phyloP scores from a whole-genome alignment of 2,329 filamentous ascomycete genomes.

The Dendryphion nanum region DNA sequence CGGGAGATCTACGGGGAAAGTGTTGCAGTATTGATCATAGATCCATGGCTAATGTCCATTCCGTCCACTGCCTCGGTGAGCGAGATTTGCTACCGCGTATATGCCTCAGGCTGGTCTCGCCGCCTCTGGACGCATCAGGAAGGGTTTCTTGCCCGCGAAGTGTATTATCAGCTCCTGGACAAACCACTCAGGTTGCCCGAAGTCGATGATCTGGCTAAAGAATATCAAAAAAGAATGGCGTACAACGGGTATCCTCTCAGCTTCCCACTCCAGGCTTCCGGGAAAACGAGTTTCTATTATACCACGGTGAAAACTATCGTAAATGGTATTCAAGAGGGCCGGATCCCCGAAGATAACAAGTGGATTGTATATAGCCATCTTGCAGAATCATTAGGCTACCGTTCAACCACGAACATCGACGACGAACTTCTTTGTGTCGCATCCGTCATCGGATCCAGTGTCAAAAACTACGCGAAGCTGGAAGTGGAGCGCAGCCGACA shows the following conservation, averaged over 20 bases:
- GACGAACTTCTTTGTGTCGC: constrained; percentile 13
- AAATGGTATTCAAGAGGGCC: constrained; percentile 10
- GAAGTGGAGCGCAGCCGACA: constrained; percentile 8
- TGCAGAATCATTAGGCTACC: constrained; percentile 10
- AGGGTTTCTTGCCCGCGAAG: constrained; percentile 12
- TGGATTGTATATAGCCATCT: constrained; percentile 12
- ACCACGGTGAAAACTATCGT: constrained; percentile 11
- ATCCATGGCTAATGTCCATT: constrained; percentile 10
- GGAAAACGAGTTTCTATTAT: constrained; percentile 14
- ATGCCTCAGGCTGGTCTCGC: constrained; percentile 12
- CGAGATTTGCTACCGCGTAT: constrained; percentile 13
- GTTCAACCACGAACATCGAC: constrained; percentile 11
- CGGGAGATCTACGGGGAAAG: constrained; percentile 10
- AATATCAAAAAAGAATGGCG: constrained; percentile 11
- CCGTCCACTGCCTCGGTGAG: constrained; percentile 12
- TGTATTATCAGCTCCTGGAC: constrained; percentile 14
- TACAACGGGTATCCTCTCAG: constrained; percentile 11
- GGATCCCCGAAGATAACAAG: constrained; percentile 10
- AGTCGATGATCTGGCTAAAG: constrained; percentile 11
- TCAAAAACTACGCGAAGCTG: constrained; percentile 10
- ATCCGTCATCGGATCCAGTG: constrained; percentile 12
- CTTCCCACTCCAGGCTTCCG: constrained; percentile 11
- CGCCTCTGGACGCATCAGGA: constrained; percentile 15
- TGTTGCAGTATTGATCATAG: constrained; percentile 11
- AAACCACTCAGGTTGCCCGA: constrained; percentile 12